Evolutionary conservation across 495 filamentous ascomycete species (phyloP).

Genomic region (Lentithecium fluviatile): DNA sequence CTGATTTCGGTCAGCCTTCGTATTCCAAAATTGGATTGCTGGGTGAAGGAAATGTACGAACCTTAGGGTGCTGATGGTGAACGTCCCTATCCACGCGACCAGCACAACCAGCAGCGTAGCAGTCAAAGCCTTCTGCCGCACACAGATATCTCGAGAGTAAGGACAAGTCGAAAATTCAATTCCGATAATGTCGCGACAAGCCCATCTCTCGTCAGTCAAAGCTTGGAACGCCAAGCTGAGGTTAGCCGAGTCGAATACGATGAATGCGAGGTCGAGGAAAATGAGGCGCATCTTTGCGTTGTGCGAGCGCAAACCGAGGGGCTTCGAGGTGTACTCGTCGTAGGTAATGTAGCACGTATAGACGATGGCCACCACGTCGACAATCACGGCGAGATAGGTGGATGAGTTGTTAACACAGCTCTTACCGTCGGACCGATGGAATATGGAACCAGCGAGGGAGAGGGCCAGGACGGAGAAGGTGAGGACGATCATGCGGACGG

Average conservation of each 20-base stretch:
- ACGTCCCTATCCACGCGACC: slow-evolving; percentile 85
- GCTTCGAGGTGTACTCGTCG: slow-evolving; percentile 94
- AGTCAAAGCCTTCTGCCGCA: slow-evolving; percentile 72
- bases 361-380: slow-evolving; percentile 83
- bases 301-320: slow-evolving; percentile 78
- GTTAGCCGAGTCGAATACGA: slow-evolving; percentile 93
- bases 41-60: slow-evolving; percentile 39
- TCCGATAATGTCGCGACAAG: slow-evolving; percentile 46
- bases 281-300: slow-evolving; percentile 83
- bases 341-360: slow-evolving; percentile 92
- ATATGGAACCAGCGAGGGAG: slow-evolving; percentile 74
- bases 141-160: slow-evolving; percentile 57
- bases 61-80: slow-evolving; percentile 84
- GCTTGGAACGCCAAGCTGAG: slow-evolving; percentile 84
- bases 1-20: slow-evolving; percentile 8
- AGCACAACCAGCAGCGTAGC: slow-evolving; percentile 80
- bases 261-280: slow-evolving; percentile 90
- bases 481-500: slow-evolving; percentile 79
- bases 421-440: slow-evolving; percentile 52
- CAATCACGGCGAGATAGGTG: slow-evolving; percentile 83
- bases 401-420: slow-evolving; percentile 62
- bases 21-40: too few relatives aligned
- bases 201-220: slow-evolving; percentile 67
- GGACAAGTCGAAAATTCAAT: slow-evolving; percentile 25
- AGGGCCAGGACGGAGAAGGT: slow-evolving; percentile 78